These are phyloP conservation scores for Pharus latifolius DNA, from an alignment of 176 grass and related monocot species.

Conservation along the genomic window DNA sequence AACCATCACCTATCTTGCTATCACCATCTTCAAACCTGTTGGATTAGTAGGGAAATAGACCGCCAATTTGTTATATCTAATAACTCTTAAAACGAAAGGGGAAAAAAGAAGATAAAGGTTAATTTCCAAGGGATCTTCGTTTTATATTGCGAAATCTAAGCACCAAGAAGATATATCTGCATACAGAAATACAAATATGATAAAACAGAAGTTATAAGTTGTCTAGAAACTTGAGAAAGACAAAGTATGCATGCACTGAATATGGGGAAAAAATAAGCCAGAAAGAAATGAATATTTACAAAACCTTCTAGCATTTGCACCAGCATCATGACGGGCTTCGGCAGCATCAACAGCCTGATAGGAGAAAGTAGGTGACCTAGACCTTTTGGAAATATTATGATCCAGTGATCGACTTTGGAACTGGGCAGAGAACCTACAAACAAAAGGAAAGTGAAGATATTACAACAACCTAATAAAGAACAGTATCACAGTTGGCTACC, in stretches of 20 bases:
- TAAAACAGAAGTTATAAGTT: neutral
- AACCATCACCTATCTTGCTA: neutral
- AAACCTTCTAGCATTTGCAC: slow-evolving; percentile 35
- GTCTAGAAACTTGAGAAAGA: neutral
- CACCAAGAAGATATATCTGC: neutral
- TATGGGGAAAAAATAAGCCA: neutral
- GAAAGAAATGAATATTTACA: neutral
- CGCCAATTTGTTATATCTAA: too few species aligned
- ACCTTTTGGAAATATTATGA: slow-evolving; percentile 43
- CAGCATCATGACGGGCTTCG: slow-evolving; percentile 14
- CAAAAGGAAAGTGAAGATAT: slow-evolving; percentile 8
- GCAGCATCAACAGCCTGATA: slow-evolving; percentile 34
- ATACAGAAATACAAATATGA: neutral
- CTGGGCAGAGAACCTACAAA: slow-evolving; percentile 13
- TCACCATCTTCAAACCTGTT: too few species aligned
- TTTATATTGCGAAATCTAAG: neutral
- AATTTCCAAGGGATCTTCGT: neutral
- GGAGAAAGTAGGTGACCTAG: slow-evolving; percentile 39
- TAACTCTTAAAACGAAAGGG: neutral
- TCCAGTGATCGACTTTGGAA: slow-evolving; percentile 31
- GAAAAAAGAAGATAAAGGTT: neutral
- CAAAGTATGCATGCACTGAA: neutral
- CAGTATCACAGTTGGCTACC: neutral
- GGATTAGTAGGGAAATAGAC: neutral
- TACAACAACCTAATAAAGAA: neutral